Percentiles rank a stretch among this genome's conserved stretches.
phyloP scores from a whole-genome alignment of 176 grass and related monocot genomes.

The Eleusine indica region DNA sequence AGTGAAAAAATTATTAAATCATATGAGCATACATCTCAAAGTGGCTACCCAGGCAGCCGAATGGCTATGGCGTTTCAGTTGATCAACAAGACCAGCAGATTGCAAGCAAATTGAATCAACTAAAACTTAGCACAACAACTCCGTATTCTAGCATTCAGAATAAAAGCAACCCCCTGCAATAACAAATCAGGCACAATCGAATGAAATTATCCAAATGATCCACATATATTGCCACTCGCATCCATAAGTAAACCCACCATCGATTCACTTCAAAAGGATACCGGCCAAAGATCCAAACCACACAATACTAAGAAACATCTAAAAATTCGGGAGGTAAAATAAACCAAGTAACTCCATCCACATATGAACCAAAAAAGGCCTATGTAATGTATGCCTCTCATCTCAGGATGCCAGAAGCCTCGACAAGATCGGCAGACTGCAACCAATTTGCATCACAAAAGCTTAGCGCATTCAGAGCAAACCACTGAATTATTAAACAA shows the following conservation, averaged over 20 bases:
- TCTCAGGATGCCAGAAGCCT: background rate
- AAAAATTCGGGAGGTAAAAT: conserved; percentile 19
- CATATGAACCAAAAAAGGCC: conserved; percentile 13
- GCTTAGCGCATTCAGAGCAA: too few relatives aligned
- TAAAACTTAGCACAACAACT: too few relatives aligned
- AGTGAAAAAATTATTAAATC: too few relatives aligned
- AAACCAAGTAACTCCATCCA: conserved; percentile 10
- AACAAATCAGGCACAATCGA: background rate
- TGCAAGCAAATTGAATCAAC: too few relatives aligned
- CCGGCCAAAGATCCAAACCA: background rate
- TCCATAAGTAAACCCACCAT: background rate
- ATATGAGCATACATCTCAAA: too few relatives aligned
- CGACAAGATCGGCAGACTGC: too few relatives aligned
- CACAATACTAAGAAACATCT: background rate
- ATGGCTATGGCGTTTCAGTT: too few relatives aligned
- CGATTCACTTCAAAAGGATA: conserved; percentile 23
- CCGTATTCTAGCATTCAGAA: too few relatives aligned
- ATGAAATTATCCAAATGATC: background rate
- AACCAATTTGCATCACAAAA: too few relatives aligned
- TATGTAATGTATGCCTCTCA: conserved; percentile 30
- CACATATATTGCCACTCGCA: conserved; percentile 1
- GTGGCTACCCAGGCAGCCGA: too few relatives aligned
- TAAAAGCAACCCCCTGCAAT: too few relatives aligned
- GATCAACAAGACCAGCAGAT: too few relatives aligned
- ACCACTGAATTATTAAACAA: background rate